Evolutionary conservation across 352 stramenopile species (phyloP).

Genomic region (Pythium rhizo-oryzae): DNA sequence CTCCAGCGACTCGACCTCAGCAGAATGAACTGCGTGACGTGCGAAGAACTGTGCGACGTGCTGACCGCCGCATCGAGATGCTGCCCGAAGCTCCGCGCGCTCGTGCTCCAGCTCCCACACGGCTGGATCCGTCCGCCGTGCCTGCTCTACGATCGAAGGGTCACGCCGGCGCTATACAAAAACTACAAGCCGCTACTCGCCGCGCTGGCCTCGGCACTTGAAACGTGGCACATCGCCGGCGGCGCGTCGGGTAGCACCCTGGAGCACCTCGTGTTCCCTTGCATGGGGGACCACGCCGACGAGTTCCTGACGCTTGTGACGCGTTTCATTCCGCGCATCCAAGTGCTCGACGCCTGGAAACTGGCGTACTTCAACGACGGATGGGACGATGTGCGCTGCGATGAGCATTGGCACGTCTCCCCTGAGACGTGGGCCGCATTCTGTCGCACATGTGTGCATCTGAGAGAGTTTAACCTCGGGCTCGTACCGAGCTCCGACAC

Average conservation of each 20-base stretch:
- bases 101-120: conserved; percentile 47
- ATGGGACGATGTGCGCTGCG: conserved; percentile 45
- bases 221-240: conserved; percentile 43
- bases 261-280: conserved; percentile 46
- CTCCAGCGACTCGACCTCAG: conserved; percentile 53
- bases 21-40: conserved; percentile 54
- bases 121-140: conserved; percentile 32
- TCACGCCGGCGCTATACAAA: conserved; percentile 24
- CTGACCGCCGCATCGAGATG: conserved; percentile 39
- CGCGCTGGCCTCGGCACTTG: conserved; percentile 38
- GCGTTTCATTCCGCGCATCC: conserved; percentile 49
- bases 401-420: conserved; percentile 56
- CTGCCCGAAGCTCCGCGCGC: conserved; percentile 49
- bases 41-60: conserved; percentile 39
- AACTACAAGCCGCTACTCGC: conserved; percentile 34
- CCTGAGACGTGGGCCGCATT: conserved; percentile 46
- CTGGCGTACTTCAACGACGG: conserved; percentile 55
- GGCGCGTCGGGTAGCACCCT: conserved; percentile 29
- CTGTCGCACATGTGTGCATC: conserved; percentile 35
- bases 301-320: conserved; percentile 44
- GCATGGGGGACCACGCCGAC: conserved; percentile 40
- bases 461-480: conserved; percentile 64
- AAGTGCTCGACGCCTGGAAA: conserved; percentile 60
- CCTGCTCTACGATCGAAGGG: conserved; percentile 32
- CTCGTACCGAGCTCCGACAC: conserved; percentile 54